Percentiles rank a stretch among this genome's conserved stretches.
Conservation (phyloP, 768 basidiomycete species). For the Pleurotus pulmonarius region DNA sequence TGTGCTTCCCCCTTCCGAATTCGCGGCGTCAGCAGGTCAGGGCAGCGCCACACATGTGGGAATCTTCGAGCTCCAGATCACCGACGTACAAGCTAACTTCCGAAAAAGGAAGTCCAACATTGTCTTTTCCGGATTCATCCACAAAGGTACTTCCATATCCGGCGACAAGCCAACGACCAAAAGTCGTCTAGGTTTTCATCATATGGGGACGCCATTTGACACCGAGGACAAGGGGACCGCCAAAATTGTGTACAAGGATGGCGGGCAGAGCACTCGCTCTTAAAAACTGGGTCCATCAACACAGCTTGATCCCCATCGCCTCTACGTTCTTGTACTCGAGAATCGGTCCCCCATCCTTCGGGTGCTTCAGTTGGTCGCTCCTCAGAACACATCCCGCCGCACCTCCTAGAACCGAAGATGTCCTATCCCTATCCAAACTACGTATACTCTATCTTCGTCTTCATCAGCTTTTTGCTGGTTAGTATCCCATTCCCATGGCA, state of each 20-base stretch:
- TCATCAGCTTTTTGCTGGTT: conserved; percentile 53
- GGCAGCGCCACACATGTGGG: not conserved
- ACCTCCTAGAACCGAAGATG: conserved; percentile 18
- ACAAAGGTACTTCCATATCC: conserved; percentile 16
- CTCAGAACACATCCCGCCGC: conserved; percentile 12
- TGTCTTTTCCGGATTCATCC: conserved; percentile 5
- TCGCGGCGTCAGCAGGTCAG: not conserved
- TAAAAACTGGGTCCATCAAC: conserved; percentile 23
- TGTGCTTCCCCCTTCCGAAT: not conserved
- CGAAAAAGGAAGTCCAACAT: conserved; percentile 1
- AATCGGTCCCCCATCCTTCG: conserved; percentile 15
- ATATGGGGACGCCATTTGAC: conserved; percentile 8
- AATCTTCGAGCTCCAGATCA: conserved; percentile 1
- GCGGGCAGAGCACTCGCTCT: conserved; percentile 30
- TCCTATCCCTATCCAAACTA: conserved; percentile 39
- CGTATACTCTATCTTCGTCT: conserved; percentile 47
- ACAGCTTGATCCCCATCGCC: conserved; percentile 25
- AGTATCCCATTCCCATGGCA: conserved; percentile 68
- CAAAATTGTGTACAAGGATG: conserved; percentile 36
- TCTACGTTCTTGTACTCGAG: conserved; percentile 27
- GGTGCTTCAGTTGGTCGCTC: conserved; percentile 12
- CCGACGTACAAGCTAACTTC: not conserved
- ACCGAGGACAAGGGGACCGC: conserved; percentile 39
- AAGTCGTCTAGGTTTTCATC: conserved; percentile 10
- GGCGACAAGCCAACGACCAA: conserved; percentile 9